Base-by-base conservation (phyloP, 1,284 basidiomycete genomes). In the Pascua sp. region DNA sequence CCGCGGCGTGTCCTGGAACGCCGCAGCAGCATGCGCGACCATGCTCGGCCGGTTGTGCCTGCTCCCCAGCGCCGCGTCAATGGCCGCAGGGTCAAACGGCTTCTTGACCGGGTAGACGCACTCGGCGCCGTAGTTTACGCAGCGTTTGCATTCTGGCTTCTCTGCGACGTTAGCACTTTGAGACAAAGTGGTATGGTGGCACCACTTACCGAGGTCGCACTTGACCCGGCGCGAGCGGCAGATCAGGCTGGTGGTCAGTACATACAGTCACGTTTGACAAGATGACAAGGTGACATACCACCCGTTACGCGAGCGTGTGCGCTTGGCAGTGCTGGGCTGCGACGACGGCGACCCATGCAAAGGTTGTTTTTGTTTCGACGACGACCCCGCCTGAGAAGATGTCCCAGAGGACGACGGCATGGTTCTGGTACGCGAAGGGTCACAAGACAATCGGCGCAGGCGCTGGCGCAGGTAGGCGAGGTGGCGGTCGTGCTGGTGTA, bases 21-120 rank as follows among this genome's bases (percentile, higher is more conserved):
- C 61, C 2, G 51, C 41, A 0, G 61, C 61, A 0, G 53, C 55
- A 5, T 58, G 58, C 2, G 61, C 61, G 24, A 53, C 56, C 38
- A 41, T 63, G 47, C 46, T 53, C 8, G 58, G 62, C 8, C 60
- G 45, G 47, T 63, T 62, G 49, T 71, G 69, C 47, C 69, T 59
- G 39, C 56, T 63, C 4, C 56, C 54, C 11, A 71, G 59, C 5
- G 64, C 59, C 11, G 64, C 56, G 10, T 63, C 63, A 7, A 69
- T 62, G 2, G 59, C 59, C 24, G 60, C 52, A 2, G 62, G 55
- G 41, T 71, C 64, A 46, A 69, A 74, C 10, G 65, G 55, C 55
- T 71, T 74, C 49, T 65, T 67, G 37, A 62, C 59, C 10, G 72
- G 67, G 49, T 70, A 74, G 4, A 67, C 67, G 51, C 72, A 74